Percentiles rank a stretch among this genome's conserved stretches.
These are phyloP conservation scores for Eremothecium sinecaudum DNA, from an alignment of 1,139 yeast genomes.

Conservation along the genomic window DNA sequence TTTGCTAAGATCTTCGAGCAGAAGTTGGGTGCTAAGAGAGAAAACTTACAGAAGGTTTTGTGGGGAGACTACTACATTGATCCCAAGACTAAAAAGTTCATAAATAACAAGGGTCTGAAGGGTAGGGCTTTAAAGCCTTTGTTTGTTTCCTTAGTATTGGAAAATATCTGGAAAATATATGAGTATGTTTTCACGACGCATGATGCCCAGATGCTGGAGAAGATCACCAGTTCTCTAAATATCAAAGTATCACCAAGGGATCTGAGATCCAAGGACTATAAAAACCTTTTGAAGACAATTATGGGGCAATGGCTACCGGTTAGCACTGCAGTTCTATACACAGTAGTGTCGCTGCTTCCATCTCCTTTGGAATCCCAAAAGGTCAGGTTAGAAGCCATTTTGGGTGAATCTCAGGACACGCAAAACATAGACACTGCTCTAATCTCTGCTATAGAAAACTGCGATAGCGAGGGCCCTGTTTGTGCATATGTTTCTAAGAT, in stretches of 20 bases:
- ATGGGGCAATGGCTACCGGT: conserved; percentile 95
- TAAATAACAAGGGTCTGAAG: conserved; percentile 47
- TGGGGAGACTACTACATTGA: conserved; percentile 95
- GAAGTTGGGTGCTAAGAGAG: conserved; percentile 75
- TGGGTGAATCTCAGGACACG: conserved; percentile 48
- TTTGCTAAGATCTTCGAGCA: conserved; percentile 80
- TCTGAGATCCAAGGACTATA: conserved; percentile 67
- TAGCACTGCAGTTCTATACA: conserved; percentile 71
- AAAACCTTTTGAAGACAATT: conserved; percentile 51
- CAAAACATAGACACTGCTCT: conserved; percentile 43
- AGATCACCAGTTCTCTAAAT: conserved; percentile 61
- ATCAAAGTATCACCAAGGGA: conserved; percentile 69
- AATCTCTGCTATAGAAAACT: conserved; percentile 48
- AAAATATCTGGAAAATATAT: conserved; percentile 88
- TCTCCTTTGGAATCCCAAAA: conserved; percentile 72
- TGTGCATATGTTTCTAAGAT: conserved; percentile 87
- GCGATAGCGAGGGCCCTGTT: conserved; percentile 55
- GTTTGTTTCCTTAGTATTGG: conserved; percentile 80
- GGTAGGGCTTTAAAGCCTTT: conserved; percentile 57
- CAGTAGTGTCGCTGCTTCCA: conserved; percentile 79
- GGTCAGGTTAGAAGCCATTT: conserved; percentile 57
- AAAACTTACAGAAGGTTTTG: conserved; percentile 70
- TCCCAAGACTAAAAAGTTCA: conserved; percentile 77
- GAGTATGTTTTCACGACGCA: conserved; percentile 57
- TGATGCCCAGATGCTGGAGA: conserved; percentile 62